phyloP scores from a whole-genome alignment of 768 basidiomycete species.

The Boletus eberwhitei region DNA sequence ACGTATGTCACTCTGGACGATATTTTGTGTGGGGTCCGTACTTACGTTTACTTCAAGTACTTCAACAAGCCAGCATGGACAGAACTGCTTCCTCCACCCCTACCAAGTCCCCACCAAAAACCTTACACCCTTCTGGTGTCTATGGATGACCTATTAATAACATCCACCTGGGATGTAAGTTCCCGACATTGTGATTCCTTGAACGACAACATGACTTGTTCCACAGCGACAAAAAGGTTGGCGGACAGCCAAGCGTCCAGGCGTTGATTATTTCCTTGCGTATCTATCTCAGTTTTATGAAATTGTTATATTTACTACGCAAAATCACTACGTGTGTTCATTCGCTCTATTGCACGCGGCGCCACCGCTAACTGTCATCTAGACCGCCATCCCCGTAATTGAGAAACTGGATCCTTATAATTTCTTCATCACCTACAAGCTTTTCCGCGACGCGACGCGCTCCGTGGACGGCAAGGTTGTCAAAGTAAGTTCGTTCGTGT shows the following conservation, averaged over 20 bases:
- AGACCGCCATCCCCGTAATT: constrained; percentile 86
- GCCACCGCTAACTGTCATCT: constrained; percentile 3
- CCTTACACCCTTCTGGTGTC: constrained; percentile 92
- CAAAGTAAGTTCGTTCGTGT: constrained; percentile 50
- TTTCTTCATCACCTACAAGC: constrained; percentile 82
- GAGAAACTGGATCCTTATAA: constrained; percentile 94
- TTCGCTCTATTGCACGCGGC: not conserved
- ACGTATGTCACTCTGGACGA: constrained; percentile 43
- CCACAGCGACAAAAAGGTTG: constrained; percentile 86
- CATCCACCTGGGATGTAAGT: constrained; percentile 95
- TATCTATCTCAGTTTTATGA: constrained; percentile 99
- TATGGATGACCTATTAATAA: constrained; percentile 87
- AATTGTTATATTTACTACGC: constrained; percentile 92
- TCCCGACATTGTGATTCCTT: not conserved
- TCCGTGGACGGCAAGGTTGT: constrained; percentile 79
- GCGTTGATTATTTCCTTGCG: constrained; percentile 96
- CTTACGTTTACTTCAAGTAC: constrained; percentile 44
- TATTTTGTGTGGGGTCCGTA: not conserved
- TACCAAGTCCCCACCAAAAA: constrained; percentile 78
- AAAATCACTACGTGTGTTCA: constrained; percentile 76
- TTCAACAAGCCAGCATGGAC: constrained; percentile 94
- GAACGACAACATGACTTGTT: not conserved
- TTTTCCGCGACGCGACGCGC: constrained; percentile 92
- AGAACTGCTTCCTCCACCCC: constrained; percentile 84
- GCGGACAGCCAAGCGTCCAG: constrained; percentile 96